A percentile compares a stretch with the other conserved stretches of the same genome.
Conservation (phyloP, 345 rosid species). For the Gossypium raimondii region DNA sequence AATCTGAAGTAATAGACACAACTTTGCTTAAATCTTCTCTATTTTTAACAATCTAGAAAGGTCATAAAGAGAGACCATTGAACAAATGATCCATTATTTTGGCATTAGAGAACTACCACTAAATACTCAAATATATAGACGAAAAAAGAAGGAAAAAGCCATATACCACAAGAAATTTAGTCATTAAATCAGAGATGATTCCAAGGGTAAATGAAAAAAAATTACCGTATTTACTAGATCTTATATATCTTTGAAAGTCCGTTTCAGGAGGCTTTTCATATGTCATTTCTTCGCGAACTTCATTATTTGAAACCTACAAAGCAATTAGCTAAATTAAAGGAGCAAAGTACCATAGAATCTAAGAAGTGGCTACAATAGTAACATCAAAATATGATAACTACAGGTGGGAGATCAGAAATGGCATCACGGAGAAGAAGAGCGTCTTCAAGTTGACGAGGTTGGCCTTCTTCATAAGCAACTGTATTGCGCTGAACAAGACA, state of each 20-base stretch:
- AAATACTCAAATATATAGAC: neutral
- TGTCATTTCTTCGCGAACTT: slow-evolving; percentile 48
- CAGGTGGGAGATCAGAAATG: slow-evolving; percentile 89
- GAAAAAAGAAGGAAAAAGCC: neutral
- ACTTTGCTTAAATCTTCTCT: too few relatives aligned
- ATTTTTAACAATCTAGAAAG: neutral
- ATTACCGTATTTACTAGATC: slow-evolving; percentile 61
- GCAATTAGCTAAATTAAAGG: slow-evolving; percentile 8
- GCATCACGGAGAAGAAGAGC: slow-evolving; percentile 80
- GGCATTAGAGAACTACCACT: neutral
- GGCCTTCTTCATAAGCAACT: slow-evolving; percentile 82
- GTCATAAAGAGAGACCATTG: neutral
- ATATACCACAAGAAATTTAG: neutral
- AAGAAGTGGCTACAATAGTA: slow-evolving; percentile 16
- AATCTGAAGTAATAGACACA: too few relatives aligned
- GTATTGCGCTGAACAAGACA: slow-evolving; percentile 69
- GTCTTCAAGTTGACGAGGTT: slow-evolving; percentile 60
- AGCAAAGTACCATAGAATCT: slow-evolving; percentile 8
- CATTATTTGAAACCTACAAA: slow-evolving; percentile 57
- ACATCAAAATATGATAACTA: slow-evolving; percentile 27
- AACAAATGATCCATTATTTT: neutral
- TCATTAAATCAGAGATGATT: neutral
- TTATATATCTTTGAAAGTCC: slow-evolving; percentile 72
- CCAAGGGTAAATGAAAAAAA: neutral
- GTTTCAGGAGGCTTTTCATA: slow-evolving; percentile 67